These are phyloP conservation scores for Globomyces sp. DNA, from an alignment of 371 early-diverging fungal species.

Conservation along the genomic window DNA sequence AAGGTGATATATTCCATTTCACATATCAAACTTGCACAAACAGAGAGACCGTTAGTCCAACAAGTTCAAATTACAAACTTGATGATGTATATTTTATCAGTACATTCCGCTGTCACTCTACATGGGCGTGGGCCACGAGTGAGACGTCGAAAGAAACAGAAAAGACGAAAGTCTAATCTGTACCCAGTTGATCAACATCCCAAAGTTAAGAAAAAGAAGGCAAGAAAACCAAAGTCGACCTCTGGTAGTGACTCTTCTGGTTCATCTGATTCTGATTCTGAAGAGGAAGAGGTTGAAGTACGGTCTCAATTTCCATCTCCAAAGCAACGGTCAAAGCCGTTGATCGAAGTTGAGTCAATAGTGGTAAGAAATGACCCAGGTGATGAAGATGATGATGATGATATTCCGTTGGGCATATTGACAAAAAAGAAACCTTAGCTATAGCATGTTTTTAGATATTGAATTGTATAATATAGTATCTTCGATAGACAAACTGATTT, in stretches of 20 bases:
- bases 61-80: conserved; percentile 93
- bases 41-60: conserved; percentile 80
- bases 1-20: conserved; percentile 88
- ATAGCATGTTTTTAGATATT: not conserved
- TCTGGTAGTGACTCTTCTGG: no score
- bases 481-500: not conserved
- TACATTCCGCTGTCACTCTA: conserved; percentile 56
- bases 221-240: no score
- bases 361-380: no score
- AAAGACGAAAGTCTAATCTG: conserved; percentile 3
- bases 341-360: not conserved
- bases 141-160: conserved; percentile 11
- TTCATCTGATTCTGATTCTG: no score
- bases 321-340: not conserved
- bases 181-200: not conserved
- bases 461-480: conserved; percentile 43
- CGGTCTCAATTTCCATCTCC: not conserved
- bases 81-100: conserved; percentile 91
- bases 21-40: conserved; percentile 88
- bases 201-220: no score
- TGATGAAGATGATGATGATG: not conserved
- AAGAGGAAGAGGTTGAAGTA: not conserved
- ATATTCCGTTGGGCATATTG: conserved; percentile 39
- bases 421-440: not conserved
- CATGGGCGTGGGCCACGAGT: conserved; percentile 37